phyloP scores from a whole-genome alignment of 2,329 filamentous ascomycete species.

The Xylariales sp. region DNA sequence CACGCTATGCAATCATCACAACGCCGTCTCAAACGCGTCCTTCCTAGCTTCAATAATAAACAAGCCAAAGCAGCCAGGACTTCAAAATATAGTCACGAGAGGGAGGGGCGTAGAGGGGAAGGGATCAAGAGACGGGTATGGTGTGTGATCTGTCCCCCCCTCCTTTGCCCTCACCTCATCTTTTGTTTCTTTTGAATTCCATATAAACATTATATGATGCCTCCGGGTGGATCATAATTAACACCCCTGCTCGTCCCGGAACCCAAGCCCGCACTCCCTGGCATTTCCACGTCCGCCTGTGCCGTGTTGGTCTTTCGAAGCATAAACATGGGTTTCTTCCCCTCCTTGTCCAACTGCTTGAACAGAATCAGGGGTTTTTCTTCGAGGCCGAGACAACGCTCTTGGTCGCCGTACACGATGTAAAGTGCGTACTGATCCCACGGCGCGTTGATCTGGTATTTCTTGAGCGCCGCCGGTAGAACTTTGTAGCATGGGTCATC shows the following conservation, averaged over 20 bases:
- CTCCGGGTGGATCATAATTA: conserved; percentile 68
- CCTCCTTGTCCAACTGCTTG: conserved; percentile 96
- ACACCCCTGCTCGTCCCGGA: conserved; percentile 57
- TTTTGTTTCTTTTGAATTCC: neutral
- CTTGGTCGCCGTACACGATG: conserved; percentile 98
- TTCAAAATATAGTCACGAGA: conserved; percentile 7
- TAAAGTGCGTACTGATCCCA: conserved; percentile 98
- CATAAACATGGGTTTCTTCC: conserved; percentile 99
- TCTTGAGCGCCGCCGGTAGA: conserved; percentile 91
- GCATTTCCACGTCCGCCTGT: conserved; percentile 61
- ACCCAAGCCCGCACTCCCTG: conserved; percentile 65
- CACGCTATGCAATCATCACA: conserved; percentile 41
- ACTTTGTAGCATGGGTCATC: conserved; percentile 99
- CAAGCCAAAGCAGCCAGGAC: conserved; percentile 1
- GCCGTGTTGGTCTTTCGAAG: conserved; percentile 75
- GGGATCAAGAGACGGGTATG: neutral
- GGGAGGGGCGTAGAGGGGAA: neutral
- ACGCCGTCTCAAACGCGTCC: conserved; percentile 29
- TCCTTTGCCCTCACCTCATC: neutral
- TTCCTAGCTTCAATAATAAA: conserved; percentile 1
- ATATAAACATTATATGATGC: conserved; percentile 61
- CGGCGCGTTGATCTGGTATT: conserved; percentile 98
- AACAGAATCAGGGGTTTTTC: conserved; percentile 96
- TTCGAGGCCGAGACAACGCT: conserved; percentile 89
- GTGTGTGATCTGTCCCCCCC: neutral